These are phyloP conservation scores for Populus hybrid DNA, from an alignment of 441 rosid genomes.

Conservation along the genomic window DNA sequence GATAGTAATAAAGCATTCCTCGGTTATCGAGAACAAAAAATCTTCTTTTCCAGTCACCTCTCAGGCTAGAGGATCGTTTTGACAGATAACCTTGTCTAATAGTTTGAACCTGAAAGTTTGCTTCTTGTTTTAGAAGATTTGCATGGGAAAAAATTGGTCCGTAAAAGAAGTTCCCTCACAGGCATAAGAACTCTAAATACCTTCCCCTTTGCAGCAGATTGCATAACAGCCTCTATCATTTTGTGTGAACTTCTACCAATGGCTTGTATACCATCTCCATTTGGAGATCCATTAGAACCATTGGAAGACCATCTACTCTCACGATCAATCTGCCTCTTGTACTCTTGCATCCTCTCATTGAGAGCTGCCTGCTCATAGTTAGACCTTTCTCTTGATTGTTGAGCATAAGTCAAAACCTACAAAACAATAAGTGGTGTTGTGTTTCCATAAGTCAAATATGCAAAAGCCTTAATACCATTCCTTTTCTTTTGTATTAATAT, in stretches of 20 bases:
- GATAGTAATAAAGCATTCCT: conserved; percentile 96
- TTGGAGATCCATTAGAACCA: conserved; percentile 94
- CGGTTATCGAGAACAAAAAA: conserved; percentile 99
- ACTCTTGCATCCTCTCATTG: conserved; percentile 94
- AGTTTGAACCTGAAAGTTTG: conserved; percentile 78
- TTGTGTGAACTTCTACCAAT: conserved; percentile 99
- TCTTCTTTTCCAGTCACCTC: conserved; percentile 99
- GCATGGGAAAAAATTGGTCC: neutral
- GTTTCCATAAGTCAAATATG: neutral
- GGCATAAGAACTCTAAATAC: conserved; percentile 33
- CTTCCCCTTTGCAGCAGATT: conserved; percentile 99
- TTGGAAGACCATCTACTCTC: conserved; percentile 86
- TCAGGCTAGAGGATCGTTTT: conserved; percentile 88
- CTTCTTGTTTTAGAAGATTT: conserved; percentile 10
- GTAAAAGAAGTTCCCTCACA: conserved; percentile 2
- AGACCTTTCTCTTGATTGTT: conserved; percentile 96
- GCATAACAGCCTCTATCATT: conserved; percentile 99
- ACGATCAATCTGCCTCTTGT: conserved; percentile 92
- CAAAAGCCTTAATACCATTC: neutral
- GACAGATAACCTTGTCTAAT: conserved; percentile 98
- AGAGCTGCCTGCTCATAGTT: conserved; percentile 98
- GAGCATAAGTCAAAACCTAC: conserved; percentile 95
- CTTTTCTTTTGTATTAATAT: neutral
- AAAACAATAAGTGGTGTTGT: conserved; percentile 16
- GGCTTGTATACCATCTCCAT: conserved; percentile 98